Conservation (phyloP, 805 yeast genomes). For the Ogataea nonfermentans region DNA sequence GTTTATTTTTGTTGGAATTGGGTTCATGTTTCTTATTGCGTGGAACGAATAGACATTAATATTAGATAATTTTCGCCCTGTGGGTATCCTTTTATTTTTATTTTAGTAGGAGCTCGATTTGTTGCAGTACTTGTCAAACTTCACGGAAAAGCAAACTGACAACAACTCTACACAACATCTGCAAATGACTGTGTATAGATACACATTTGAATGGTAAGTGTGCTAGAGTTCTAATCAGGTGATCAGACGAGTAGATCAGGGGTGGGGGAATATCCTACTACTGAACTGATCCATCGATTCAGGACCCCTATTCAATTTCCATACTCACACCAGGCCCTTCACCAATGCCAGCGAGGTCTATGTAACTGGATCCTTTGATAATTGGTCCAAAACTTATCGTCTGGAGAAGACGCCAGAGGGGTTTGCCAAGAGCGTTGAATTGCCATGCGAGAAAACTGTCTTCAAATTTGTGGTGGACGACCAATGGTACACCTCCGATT, state of each 20-base stretch:
- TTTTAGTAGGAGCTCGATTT: neutral
- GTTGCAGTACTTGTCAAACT: neutral
- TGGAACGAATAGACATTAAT: slow-evolving; percentile 38
- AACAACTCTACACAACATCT: neutral
- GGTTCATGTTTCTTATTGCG: slow-evolving; percentile 53
- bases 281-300: neutral
- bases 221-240: neutral
- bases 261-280: neutral
- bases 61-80: slow-evolving; percentile 1
- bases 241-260: neutral
- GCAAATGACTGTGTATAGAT: slow-evolving; percentile 17
- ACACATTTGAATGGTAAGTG: slow-evolving; percentile 29
- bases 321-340: slow-evolving; percentile 31
- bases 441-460: slow-evolving; percentile 38
- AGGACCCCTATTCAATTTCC: neutral
- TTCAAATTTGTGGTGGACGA: slow-evolving; percentile 64
- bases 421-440: slow-evolving; percentile 44
- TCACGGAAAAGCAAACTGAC: too few relatives aligned
- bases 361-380: slow-evolving; percentile 60
- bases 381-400: slow-evolving; percentile 49
- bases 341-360: slow-evolving; percentile 39
- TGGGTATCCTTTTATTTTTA: slow-evolving; percentile 4
- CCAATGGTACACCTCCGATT: slow-evolving; percentile 45
- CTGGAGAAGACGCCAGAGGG: slow-evolving; percentile 39
- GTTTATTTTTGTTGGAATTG: slow-evolving; percentile 53